Percentiles rank a stretch among this genome's conserved stretches.
Evolutionary conservation across 441 rosid genomes (phyloP).

Genomic region (Croton laevigatus): DNA sequence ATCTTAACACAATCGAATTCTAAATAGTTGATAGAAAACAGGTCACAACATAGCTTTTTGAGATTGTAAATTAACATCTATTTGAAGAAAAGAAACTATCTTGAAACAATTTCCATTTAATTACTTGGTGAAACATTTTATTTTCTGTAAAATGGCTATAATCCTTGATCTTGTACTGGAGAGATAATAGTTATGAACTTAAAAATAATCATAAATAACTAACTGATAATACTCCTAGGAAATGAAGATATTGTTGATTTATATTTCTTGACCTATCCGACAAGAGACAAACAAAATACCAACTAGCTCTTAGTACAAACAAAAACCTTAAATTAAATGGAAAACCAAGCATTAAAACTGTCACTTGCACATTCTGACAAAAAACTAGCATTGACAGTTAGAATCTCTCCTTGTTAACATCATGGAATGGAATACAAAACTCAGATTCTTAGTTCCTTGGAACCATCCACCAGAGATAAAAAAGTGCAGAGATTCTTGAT

Average conservation of each 20-base stretch:
- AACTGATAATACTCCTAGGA: not conserved
- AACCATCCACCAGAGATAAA: constrained; percentile 6
- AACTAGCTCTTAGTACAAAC: not conserved
- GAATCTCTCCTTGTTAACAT: constrained; percentile 15
- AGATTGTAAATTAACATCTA: too few species aligned
- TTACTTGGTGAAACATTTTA: too few species aligned
- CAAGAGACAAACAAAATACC: not conserved
- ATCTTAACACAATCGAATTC: too few species aligned
- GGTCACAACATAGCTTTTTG: too few species aligned
- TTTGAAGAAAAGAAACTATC: too few species aligned
- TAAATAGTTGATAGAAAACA: too few species aligned
- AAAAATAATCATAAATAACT: too few species aligned
- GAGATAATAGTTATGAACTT: too few species aligned
- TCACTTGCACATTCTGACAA: not conserved
- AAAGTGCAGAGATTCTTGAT: not conserved
- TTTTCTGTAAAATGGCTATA: too few species aligned
- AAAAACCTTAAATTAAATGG: constrained; percentile 2
- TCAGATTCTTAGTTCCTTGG: not conserved
- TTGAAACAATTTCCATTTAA: too few species aligned
- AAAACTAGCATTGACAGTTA: not conserved
- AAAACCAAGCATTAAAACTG: not conserved
- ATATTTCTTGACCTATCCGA: constrained; percentile 7
- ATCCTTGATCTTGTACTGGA: too few species aligned
- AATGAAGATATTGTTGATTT: not conserved
- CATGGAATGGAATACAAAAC: not conserved